phyloP scores from a whole-genome alignment of 2,329 filamentous ascomycete species.

The Claviceps africana region DNA sequence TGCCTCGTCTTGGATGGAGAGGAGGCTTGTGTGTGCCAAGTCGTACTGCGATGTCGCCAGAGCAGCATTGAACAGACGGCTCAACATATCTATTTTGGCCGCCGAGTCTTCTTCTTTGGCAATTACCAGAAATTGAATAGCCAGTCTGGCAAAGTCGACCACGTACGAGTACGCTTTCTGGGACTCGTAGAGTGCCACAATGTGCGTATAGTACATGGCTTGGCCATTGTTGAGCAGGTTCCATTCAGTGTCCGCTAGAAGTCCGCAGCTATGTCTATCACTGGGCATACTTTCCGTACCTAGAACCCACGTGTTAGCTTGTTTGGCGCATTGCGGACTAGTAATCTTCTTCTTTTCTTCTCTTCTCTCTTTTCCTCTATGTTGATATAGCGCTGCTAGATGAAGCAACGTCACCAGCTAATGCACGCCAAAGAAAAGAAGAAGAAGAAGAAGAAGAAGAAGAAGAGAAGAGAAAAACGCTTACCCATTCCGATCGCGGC shows the following conservation, averaged over 20 bases:
- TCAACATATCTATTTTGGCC: slow-evolving; percentile 58
- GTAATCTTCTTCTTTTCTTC: no score
- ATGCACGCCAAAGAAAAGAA: not conserved
- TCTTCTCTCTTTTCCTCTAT: no score
- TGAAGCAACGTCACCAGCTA: not conserved
- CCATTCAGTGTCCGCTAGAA: slow-evolving; percentile 67
- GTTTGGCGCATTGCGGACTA: not conserved
- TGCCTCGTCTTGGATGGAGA: slow-evolving; percentile 55
- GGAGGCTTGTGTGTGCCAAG: slow-evolving; percentile 65
- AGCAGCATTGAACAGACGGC: slow-evolving; percentile 70
- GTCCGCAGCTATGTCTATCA: slow-evolving; percentile 44
- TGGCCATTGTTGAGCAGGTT: slow-evolving; percentile 56
- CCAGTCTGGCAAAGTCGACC: slow-evolving; percentile 66
- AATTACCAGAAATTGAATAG: slow-evolving; percentile 46
- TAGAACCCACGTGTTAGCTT: slow-evolving; percentile 11
- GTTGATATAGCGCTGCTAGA: no score
- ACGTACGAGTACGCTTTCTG: slow-evolving; percentile 66
- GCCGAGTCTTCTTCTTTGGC: slow-evolving; percentile 16
- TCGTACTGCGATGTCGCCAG: slow-evolving; percentile 68
- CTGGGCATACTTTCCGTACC: slow-evolving; percentile 31
- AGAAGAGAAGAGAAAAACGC: not conserved
- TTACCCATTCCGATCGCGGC: slow-evolving; percentile 71
- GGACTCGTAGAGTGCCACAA: slow-evolving; percentile 69
- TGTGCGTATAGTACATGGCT: slow-evolving; percentile 74
- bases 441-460: not conserved